Base-by-base conservation (phyloP, 2,329 filamentous ascomycete species). In the Penicillium sp. region DNA sequence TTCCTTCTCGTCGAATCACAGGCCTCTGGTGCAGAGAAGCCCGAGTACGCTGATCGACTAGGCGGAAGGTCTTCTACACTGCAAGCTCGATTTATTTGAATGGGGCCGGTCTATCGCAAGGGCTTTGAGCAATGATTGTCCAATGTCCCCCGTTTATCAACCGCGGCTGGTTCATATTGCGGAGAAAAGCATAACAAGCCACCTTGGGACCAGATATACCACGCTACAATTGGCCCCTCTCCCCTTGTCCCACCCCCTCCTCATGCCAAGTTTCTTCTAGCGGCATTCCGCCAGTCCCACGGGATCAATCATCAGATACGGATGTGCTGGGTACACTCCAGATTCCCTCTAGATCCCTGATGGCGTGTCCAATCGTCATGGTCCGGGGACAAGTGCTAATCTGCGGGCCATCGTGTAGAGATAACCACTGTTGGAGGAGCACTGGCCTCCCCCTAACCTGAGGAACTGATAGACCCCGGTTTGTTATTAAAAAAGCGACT, bases 1-100 rank as follows among this genome's bases (percentile, higher is more conserved):
- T 50, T 35, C 14, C 16, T 19, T 19, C 50, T 54, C 51, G 59
- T 46, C 65, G 64, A 65, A 65, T 67, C 64, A 66, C 52, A 62
- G 19, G 44, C 27, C 47, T 10, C 22, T 10, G 7, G 43, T 62
- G 64, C 61, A 54, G 56, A 61, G 63, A 59, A 61, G 33, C 44
- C 46, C 24, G 36, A 55, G 36, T 49, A 9, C 36, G 18, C 22
- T 33, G 36, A 41, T 56, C 44, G 19, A 56, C 54, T 52, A 33
- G 46, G 49, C 39, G 35, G 18, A 31, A n/a, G 18, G 24, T 10
- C 31, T 27, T 27, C 11, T 36, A 11, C 35, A 18, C 27, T 9
- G 47, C 49, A 19, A 39, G 49, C n/a, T 39, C 49, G 16, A 39
- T 24, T 39, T 19, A 24, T 33, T 16, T 39, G 31, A 11, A 35